Evolutionary conservation across 495 filamentous ascomycete genomes (phyloP).

Genomic region (Penicillium subrubescens): DNA sequence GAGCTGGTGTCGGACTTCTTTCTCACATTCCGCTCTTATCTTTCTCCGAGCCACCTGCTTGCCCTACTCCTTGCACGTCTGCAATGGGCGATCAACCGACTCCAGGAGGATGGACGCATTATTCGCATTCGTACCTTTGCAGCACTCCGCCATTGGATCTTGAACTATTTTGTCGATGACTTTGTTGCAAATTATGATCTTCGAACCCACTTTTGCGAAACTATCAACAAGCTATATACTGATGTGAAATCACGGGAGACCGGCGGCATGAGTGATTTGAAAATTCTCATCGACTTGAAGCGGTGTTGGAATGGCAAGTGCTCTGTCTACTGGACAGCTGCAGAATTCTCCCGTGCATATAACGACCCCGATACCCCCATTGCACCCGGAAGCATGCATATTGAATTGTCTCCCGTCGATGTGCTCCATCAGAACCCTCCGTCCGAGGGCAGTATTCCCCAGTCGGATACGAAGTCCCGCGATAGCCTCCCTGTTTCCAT

Average conservation of each 20-base stretch:
- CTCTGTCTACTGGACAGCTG: conserved; percentile 80
- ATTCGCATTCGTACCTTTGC: conserved; percentile 96
- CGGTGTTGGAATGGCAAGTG: conserved; percentile 96
- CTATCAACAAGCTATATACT: conserved; percentile 75
- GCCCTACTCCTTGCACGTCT: conserved; percentile 82
- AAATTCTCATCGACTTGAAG: conserved; percentile 91
- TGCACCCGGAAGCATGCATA: conserved; percentile 65
- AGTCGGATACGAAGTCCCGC: conserved; percentile 32
- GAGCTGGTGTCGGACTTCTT: conserved; percentile 98
- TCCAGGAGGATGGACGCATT: conserved; percentile 84
- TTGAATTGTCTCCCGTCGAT: conserved; percentile 20
- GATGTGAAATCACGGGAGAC: conserved; percentile 56
- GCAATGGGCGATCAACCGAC: conserved; percentile 79
- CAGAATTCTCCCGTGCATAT: conserved; percentile 56
- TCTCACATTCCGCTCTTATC: conserved; percentile 86
- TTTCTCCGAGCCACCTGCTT: conserved; percentile 73
- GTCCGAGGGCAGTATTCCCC: not conserved
- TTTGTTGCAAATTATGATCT: conserved; percentile 84
- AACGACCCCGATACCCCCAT: conserved; percentile 69
- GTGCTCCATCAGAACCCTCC: conserved; percentile 16
- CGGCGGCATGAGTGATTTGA: conserved; percentile 73
- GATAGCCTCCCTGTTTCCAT: conserved; percentile 25
- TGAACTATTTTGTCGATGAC: conserved; percentile 97
- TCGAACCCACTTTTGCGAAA: conserved; percentile 76
- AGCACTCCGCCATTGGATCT: conserved; percentile 93